Base-by-base conservation (phyloP, 208 protist species). In the Trypanosoma platydactyli region DNA sequence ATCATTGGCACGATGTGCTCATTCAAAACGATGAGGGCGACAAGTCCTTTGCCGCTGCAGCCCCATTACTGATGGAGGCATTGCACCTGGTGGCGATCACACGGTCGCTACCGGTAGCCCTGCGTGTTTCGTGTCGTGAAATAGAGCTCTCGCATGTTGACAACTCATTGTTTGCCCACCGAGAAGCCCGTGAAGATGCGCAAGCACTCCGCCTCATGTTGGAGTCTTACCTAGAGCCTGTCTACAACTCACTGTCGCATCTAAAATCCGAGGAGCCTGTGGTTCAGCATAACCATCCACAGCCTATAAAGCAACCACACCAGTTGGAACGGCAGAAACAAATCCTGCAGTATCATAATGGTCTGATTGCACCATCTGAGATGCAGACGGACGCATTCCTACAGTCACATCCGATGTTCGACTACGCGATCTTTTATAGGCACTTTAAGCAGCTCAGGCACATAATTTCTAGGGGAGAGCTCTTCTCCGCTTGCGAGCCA, bases 401-500 rank as follows among this genome's bases (percentile, higher is more conserved):
- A n/a, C 13, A 50, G 1, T 50, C 69, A 3, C 68, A 83, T 30
- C 64, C 77, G 7, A 69, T 80, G 11, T 84, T 84, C 53, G 50
- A 71, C 69, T 91, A 91, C 69, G 49, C 25, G 0, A 66, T 52
- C 3, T 94, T 90, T 64, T 71, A 61, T 40, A 30, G 35, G 5
- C 29, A 65, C 27, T 76, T 86, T 46, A 53, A 79, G 16, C 72
- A 75, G 13, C 68, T 91, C 24, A 79, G 69, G 42, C 41, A 49
- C 53, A 56, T 89, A 5, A 51, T 82, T 5, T 64, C 72, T 54
- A 77, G 71, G 53, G 68, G 68, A 6, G 53, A 74, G 27, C 60
- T 88, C 41, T 94, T 92, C 66, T 88, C 84, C 5, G 89, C 89
- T 0, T 83, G 82, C 57, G 85, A 92, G 67, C 83, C 84, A 27